Conservation (phyloP, 306 rosid genomes). For the Rubus parviflorus region DNA sequence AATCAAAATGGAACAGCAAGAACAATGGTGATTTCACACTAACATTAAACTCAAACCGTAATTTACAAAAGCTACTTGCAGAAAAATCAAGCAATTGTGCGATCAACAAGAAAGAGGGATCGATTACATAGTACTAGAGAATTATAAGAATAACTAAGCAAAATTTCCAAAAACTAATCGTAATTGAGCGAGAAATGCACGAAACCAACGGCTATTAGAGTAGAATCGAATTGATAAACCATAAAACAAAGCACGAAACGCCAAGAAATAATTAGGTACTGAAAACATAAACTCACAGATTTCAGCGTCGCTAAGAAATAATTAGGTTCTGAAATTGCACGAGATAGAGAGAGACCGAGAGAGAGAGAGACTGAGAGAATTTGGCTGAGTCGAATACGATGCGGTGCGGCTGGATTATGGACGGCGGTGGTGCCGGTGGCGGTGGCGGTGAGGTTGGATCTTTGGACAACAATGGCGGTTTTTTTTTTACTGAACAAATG, state of each 20-base stretch:
- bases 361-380: background rate
- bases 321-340: too few relatives aligned
- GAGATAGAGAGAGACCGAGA: too few relatives aligned
- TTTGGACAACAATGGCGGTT: too few relatives aligned
- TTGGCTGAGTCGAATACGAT: too few relatives aligned
- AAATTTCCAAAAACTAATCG: slow-evolving; percentile 6
- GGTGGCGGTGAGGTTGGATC: too few relatives aligned
- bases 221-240: background rate
- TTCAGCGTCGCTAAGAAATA: background rate
- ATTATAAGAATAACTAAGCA: slow-evolving; percentile 3
- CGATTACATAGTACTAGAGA: slow-evolving; percentile 15
- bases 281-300: slow-evolving; percentile 9
- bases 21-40: background rate
- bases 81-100: background rate
- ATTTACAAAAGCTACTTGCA: background rate
- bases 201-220: background rate
- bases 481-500: too few relatives aligned
- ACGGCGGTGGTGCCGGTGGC: too few relatives aligned
- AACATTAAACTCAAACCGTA: background rate
- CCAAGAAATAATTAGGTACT: background rate
- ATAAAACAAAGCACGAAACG: background rate
- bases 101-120: slow-evolving; percentile 2
- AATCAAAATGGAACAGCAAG: background rate
- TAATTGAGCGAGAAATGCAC: slow-evolving; percentile 4
- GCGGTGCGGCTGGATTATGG: too few relatives aligned